Base-by-base conservation (phyloP, 2,329 filamentous ascomycete genomes). In the Penicillium sp. region DNA sequence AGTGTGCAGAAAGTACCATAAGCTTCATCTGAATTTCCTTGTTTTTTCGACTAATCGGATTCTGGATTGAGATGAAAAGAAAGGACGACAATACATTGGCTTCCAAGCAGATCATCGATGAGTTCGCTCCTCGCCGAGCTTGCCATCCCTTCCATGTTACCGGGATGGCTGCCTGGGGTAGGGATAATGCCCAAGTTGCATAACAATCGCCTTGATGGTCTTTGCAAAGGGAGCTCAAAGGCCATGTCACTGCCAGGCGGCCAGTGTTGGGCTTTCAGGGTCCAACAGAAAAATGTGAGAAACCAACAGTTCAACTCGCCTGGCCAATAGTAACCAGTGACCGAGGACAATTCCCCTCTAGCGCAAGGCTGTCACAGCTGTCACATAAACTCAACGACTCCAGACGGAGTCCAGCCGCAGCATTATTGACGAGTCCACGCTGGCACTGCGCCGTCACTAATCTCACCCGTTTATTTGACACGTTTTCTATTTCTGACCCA, bases 321-420 rank as follows among this genome's bases (percentile, higher is more conserved):
- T 23, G 23, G 7, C 55, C 35, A 58, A 45, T 51, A 17, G 45
- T 13, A 11, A 26, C 13, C 47, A 21, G 8, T 30, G 46, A 38
- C 15, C 23, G 19, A 15, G 30, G 45, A 19, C 21, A 6, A 19
- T 54, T 29, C 15, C 6, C 19, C 19, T 26, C 46, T 57, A 57
- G 54, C 17, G 47, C 23, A 48, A 21, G 47, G 13, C 56, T 38
- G 38, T 58, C 56, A 58, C 48, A 58, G 26, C 48, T 58, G 56
- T 58, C 56, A 58, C 38, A 58, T n/a, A 45, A 57, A 57, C 35
- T 31, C 15, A 44, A 30, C 17, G 23, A 48, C 13, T 15, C 21
- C 4, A 48, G 23, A 7, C 17, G 17, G 46, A 48, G 46, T 23
- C 46, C 21, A 23, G 46, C 46, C 13, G 13, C 19, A 26, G 23